Conservation (phyloP, 2,329 filamentous ascomycete species). For the Monilinia fructigena region DNA sequence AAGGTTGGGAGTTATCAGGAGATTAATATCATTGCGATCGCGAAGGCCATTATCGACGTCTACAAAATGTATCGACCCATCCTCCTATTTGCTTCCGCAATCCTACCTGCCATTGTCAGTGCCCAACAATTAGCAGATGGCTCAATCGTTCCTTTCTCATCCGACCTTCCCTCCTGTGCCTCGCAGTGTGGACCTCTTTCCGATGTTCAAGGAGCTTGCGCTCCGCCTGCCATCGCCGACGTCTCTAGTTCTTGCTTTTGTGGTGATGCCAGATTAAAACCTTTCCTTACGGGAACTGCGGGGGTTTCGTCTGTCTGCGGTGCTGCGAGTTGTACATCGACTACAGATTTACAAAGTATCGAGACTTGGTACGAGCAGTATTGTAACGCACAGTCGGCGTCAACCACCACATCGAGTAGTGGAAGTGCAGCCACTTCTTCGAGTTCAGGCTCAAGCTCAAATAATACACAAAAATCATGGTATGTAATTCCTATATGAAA, state of each 20-base stretch:
- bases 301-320: constrained; percentile 65
- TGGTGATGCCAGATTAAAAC: constrained; percentile 55
- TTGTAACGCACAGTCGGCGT: constrained; percentile 52
- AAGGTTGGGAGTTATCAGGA: not conserved
- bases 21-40: constrained; percentile 3
- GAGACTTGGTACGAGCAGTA: constrained; percentile 69
- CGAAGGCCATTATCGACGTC: constrained; percentile 1
- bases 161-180: constrained; percentile 63
- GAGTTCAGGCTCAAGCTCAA: constrained; percentile 26
- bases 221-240: constrained; percentile 54
- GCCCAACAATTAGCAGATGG: constrained; percentile 30
- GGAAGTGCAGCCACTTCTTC: constrained; percentile 23
- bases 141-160: constrained; percentile 52
- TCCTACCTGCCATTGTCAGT: constrained; percentile 16
- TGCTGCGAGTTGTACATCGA: constrained; percentile 50
- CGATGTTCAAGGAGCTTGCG: constrained; percentile 70
- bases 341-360: constrained; percentile 53
- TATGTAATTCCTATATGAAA: constrained; percentile 10
- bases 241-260: constrained; percentile 75
- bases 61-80: constrained; percentile 23
- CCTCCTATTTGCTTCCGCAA: constrained; percentile 14
- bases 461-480: constrained; percentile 23
- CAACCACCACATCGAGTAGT: constrained; percentile 33
- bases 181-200: constrained; percentile 58
- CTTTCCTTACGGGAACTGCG: constrained; percentile 53